Conservation (phyloP, 495 filamentous ascomycete species). For the Staphylotrichum tortipilum region DNA sequence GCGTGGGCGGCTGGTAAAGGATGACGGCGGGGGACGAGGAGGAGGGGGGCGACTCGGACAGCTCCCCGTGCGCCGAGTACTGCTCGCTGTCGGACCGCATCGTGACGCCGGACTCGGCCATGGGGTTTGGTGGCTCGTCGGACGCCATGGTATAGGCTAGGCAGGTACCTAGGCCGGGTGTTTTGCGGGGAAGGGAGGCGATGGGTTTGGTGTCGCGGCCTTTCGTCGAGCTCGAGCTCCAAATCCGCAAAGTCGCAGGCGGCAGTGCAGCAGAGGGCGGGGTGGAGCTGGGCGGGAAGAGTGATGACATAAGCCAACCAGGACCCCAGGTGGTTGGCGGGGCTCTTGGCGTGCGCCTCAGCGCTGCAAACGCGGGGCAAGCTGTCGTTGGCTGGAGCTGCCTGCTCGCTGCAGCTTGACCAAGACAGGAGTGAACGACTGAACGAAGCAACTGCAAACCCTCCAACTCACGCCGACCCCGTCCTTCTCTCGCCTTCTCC, state of each 20-base stretch:
- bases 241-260: too few relatives aligned
- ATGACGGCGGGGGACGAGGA: slow-evolving; percentile 66
- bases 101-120: slow-evolving; percentile 75
- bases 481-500: too few relatives aligned
- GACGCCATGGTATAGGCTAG: slow-evolving; percentile 29
- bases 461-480: too few relatives aligned
- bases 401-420: slow-evolving; percentile 8
- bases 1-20: slow-evolving; percentile 78
- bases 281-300: too few relatives aligned
- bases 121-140: slow-evolving; percentile 48
- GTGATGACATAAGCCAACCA: too few relatives aligned
- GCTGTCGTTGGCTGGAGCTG: slow-evolving; percentile 12
- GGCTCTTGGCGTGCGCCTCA: neutral
- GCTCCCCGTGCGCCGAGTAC: slow-evolving; percentile 64
- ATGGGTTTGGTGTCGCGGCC: neutral
- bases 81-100: slow-evolving; percentile 85
- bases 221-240: too few relatives aligned
- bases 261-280: too few relatives aligned
- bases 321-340: slow-evolving; percentile 1
- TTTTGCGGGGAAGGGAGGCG: neutral
- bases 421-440: too few relatives aligned
- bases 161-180: neutral
- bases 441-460: neutral
- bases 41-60: slow-evolving; percentile 52
- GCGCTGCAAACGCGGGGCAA: slow-evolving; percentile 15